These are phyloP conservation scores for Anacardium occidentale DNA, from an alignment of 345 rosid genomes.

Conservation along the genomic window DNA sequence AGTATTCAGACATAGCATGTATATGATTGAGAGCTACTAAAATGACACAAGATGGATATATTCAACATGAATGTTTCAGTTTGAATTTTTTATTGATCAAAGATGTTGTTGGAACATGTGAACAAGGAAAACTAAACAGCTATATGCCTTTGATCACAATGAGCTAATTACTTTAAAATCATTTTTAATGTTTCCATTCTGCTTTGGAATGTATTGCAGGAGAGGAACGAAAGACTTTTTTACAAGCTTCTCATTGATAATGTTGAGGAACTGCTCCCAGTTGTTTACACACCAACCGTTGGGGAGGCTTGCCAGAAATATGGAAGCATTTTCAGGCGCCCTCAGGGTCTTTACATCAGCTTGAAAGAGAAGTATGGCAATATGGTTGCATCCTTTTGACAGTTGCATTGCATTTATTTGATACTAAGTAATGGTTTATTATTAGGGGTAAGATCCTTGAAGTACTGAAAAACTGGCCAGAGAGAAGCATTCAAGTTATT, in stretches of 20 bases:
- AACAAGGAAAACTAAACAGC: neutral
- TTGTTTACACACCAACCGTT: constrained; percentile 94
- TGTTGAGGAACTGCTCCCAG: constrained; percentile 89
- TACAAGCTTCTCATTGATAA: constrained; percentile 90
- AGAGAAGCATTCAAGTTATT: constrained; percentile 86
- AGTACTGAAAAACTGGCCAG: constrained; percentile 94
- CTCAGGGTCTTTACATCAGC: constrained; percentile 95
- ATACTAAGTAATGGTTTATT: constrained; percentile 16
- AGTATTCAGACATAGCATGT: too few species aligned
- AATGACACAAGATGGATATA: neutral
- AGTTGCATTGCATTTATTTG: constrained; percentile 9
- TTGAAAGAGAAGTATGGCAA: constrained; percentile 76
- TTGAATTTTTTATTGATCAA: neutral
- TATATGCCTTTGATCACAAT: neutral
- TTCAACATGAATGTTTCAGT: neutral
- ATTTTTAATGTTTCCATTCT: neutral
- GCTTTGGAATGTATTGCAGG: constrained; percentile 44
- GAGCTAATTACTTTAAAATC: too few species aligned
- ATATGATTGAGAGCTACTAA: neutral
- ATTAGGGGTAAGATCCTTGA: constrained; percentile 86
- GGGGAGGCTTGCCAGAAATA: constrained; percentile 99
- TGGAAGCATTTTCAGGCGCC: constrained; percentile 87
- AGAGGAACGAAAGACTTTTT: constrained; percentile 87
- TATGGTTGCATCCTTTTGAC: neutral
- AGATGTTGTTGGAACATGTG: neutral